These are phyloP conservation scores for Penicillium sclerotigenum DNA, from an alignment of 2,329 filamentous ascomycete species.

Conservation along the genomic window DNA sequence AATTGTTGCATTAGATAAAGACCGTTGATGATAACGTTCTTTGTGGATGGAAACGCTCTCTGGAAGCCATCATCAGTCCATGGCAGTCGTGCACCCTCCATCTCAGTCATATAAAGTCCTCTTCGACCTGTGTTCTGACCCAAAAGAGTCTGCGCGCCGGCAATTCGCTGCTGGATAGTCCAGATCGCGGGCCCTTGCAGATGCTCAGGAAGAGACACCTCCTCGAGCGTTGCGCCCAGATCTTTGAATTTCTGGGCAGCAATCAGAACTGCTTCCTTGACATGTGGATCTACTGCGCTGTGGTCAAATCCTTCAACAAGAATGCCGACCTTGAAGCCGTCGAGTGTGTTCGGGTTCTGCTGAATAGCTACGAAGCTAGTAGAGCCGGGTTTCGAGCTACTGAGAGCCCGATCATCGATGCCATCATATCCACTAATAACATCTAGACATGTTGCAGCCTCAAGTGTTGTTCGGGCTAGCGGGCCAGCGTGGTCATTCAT, in stretches of 20 bases:
- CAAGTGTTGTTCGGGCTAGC: conserved; percentile 41
- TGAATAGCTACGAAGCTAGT: conserved; percentile 19
- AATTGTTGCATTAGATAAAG: conserved; percentile 40
- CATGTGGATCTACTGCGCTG: conserved; percentile 39
- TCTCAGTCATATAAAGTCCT: conserved; percentile 50
- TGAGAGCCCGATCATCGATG: conserved; percentile 48
- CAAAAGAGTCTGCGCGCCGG: conserved; percentile 44
- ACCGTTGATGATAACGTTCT: conserved; percentile 41
- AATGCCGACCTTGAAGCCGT: conserved; percentile 39
- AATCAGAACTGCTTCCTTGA: conserved; percentile 42
- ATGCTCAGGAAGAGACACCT: conserved; percentile 52
- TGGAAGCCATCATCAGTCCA: conserved; percentile 51
- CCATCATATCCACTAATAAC: conserved; percentile 50
- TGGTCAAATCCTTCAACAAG: conserved; percentile 48
- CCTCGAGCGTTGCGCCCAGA: conserved; percentile 50
- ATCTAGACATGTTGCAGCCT: conserved; percentile 45
- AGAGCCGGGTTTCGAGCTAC: conserved; percentile 23
- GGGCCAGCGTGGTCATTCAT: conserved; percentile 53
- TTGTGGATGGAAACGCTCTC: conserved; percentile 47
- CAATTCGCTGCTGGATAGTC: conserved; percentile 43
- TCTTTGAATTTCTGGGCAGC: conserved; percentile 43
- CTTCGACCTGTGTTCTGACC: conserved; percentile 48
- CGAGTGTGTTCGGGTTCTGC: conserved; percentile 7
- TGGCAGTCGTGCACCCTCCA: conserved; percentile 49
- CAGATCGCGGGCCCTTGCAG: conserved; percentile 47